phyloP scores from a whole-genome alignment of 192 early-diverging fungal species.

The Nowakowskiella sp. region DNA sequence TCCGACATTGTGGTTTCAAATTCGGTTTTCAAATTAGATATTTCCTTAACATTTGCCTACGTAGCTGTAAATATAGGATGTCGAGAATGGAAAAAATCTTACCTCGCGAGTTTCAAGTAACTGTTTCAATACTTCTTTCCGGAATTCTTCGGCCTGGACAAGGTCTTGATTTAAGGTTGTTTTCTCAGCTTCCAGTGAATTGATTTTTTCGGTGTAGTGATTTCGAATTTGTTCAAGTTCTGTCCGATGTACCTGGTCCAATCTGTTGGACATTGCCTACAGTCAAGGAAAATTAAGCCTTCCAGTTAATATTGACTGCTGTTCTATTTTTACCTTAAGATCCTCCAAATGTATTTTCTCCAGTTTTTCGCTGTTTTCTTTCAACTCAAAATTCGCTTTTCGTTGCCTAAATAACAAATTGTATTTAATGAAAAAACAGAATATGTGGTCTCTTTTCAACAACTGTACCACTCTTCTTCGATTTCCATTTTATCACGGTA shows the following conservation, averaged over 20 bases:
- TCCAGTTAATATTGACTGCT: background rate
- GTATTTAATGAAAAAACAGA: background rate
- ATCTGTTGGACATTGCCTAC: too few relatives aligned
- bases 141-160: too few relatives aligned
- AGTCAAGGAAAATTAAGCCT: background rate
- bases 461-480: constrained; percentile 15
- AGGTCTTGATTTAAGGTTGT: too few relatives aligned
- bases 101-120: too few relatives aligned
- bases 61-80: too few relatives aligned
- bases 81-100: too few relatives aligned
- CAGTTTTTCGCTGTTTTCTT: background rate
- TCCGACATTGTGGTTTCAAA: constrained; percentile 14
- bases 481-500: constrained; percentile 11
- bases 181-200: too few relatives aligned
- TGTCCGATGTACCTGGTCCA: too few relatives aligned
- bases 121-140: too few relatives aligned
- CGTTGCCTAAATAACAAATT: background rate
- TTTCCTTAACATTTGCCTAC: too few relatives aligned
- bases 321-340: background rate
- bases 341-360: background rate
- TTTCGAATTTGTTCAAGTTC: too few relatives aligned
- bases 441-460: background rate
- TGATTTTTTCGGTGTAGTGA: too few relatives aligned
- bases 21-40: constrained; percentile 13
- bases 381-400: background rate